Evolutionary conservation across 148 eudicot species (phyloP).

Genomic region (Nyssa sinensis): DNA sequence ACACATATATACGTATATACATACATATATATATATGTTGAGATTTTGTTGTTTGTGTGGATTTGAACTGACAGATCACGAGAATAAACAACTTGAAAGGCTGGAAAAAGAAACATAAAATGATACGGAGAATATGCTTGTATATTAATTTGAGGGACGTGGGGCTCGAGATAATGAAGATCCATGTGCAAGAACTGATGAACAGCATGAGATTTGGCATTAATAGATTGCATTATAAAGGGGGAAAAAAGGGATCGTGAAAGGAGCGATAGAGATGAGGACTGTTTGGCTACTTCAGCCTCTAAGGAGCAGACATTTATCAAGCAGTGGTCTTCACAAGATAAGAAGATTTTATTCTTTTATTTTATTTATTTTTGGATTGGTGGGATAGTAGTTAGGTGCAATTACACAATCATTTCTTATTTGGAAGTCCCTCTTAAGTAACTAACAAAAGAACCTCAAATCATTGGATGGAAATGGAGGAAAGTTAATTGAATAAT

Average conservation of each 20-base stretch:
- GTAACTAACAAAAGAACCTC: background rate
- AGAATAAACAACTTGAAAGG: slow-evolving; percentile 10
- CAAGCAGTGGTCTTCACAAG: background rate
- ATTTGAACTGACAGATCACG: slow-evolving; percentile 17
- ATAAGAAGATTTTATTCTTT: background rate
- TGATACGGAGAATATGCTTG: slow-evolving; percentile 27
- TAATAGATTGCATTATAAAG: slow-evolving; percentile 20
- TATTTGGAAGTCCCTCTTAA: background rate
- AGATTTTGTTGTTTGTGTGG: slow-evolving; percentile 13
- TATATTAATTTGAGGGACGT: slow-evolving; percentile 9
- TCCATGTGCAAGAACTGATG: slow-evolving; percentile 35
- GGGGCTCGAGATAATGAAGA: slow-evolving; percentile 33
- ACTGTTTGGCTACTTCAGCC: too few species aligned
- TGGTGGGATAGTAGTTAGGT: background rate
- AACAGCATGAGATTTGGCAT: slow-evolving; percentile 24
- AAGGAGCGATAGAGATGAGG: too few species aligned
- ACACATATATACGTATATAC: background rate
- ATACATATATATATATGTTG: background rate
- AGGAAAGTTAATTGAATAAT: background rate
- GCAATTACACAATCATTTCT: background rate
- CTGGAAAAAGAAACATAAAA: slow-evolving; percentile 1
- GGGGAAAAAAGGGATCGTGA: too few species aligned
- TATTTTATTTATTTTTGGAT: background rate
- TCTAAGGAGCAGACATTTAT: too few species aligned
- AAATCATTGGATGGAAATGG: background rate